Percentiles rank a stretch among this genome's conserved stretches.
These are phyloP conservation scores for Rhizoclosmatium sp. DNA, from an alignment of 192 early-diverging fungal genomes.

Conservation along the genomic window DNA sequence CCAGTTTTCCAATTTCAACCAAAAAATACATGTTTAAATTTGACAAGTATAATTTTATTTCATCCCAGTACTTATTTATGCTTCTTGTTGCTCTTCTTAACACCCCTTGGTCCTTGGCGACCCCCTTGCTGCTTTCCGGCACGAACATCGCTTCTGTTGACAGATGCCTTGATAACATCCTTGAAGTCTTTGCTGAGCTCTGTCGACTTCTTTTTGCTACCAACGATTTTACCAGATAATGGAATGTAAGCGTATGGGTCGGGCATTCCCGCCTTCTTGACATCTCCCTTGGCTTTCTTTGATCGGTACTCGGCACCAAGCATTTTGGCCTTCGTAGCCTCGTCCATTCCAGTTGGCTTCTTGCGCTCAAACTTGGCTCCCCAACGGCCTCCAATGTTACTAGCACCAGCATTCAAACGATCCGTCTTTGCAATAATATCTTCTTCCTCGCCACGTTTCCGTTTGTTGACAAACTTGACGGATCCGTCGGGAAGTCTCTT, in stretches of 20 bases:
- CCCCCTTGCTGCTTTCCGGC: neutral
- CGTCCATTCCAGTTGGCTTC: conserved; percentile 20
- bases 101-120: conserved; percentile 29
- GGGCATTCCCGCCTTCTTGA: conserved; percentile 83
- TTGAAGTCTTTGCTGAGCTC: conserved; percentile 50
- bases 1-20: too few relatives aligned
- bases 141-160: neutral
- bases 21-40: neutral
- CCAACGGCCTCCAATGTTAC: conserved; percentile 36
- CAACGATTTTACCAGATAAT: conserved; percentile 74
- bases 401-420: conserved; percentile 33
- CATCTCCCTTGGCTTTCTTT: conserved; percentile 88
- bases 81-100: conserved; percentile 54
- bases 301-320: conserved; percentile 85
- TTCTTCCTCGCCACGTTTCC: conserved; percentile 59
- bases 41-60: neutral
- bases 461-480: conserved; percentile 84
- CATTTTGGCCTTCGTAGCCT: conserved; percentile 38
- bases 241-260: conserved; percentile 98
- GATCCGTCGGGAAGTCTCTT: conserved; percentile 81
- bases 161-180: conserved; percentile 53
- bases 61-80: conserved; percentile 46
- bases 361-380: conserved; percentile 37
- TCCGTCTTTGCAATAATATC: conserved; percentile 35
- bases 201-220: conserved; percentile 55